Evolutionary conservation across 2,329 filamentous ascomycete species (phyloP).

Genomic region (Colletotrichum sp.): DNA sequence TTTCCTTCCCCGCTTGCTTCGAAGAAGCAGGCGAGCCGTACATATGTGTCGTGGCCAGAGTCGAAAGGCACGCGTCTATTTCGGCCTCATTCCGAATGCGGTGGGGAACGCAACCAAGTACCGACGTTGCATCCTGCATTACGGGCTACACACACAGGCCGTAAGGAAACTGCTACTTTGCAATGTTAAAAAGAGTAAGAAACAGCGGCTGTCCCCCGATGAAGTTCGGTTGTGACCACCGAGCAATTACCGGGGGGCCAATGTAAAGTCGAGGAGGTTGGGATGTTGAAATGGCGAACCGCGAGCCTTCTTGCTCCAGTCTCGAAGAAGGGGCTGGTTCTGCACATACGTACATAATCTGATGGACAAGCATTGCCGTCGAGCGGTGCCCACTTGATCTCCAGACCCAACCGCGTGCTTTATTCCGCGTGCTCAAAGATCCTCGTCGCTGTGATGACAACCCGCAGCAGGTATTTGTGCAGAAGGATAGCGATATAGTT

Average conservation of each 20-base stretch:
- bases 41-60: not conserved
- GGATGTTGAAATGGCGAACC: not conserved
- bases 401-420: not conserved
- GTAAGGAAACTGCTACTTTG: not conserved
- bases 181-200: not conserved
- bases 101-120: conserved; percentile 13
- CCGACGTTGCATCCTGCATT: conserved; percentile 6
- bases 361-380: not conserved
- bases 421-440: not conserved
- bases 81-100: conserved; percentile 17
- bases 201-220: not conserved
- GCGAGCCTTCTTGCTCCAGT: not conserved
- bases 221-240: conserved; percentile 7
- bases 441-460: not conserved
- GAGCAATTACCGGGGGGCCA: conserved; percentile 8
- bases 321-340: not conserved
- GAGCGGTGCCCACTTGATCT: not conserved
- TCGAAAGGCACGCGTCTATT: not conserved
- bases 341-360: not conserved
- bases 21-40: not conserved
- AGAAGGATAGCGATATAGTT: not conserved
- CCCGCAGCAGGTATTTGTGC: not conserved
- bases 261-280: not conserved
- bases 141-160: not conserved
- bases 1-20: not conserved